Conservation (phyloP, 495 filamentous ascomycete genomes). For the Eremomyces bilateralis region DNA sequence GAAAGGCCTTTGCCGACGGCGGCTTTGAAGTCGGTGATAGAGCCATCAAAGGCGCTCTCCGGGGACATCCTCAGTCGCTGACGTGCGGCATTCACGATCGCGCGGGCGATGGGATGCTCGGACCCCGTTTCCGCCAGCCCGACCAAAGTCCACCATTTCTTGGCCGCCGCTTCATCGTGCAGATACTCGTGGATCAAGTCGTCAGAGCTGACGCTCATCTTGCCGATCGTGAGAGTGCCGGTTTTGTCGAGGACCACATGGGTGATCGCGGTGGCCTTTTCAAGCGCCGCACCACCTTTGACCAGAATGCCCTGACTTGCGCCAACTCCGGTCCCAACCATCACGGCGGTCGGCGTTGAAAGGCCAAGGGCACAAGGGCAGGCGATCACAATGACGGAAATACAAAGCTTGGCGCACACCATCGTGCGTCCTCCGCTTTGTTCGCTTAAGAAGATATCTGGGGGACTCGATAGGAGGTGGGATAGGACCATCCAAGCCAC, state of each 20-base stretch:
- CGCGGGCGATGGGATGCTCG: conserved; percentile 85
- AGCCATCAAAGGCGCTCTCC: conserved; percentile 61
- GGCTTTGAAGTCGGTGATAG: conserved; percentile 63
- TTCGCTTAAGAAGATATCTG: conserved; percentile 67
- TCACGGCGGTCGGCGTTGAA: conserved; percentile 87
- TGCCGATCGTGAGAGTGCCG: conserved; percentile 80
- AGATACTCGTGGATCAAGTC: conserved; percentile 48
- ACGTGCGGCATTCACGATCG: conserved; percentile 54
- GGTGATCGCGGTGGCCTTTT: conserved; percentile 77
- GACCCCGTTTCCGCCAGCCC: conserved; percentile 84
- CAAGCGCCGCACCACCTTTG: conserved; percentile 84
- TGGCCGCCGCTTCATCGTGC: conserved; percentile 40
- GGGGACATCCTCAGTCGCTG: conserved; percentile 45
- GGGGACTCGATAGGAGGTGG: conserved; percentile 57
- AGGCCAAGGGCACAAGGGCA: conserved; percentile 92
- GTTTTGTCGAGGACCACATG: conserved; percentile 99
- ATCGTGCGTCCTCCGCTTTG: conserved; percentile 73
- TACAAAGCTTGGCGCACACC: conserved; percentile 94
- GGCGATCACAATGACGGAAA: conserved; percentile 95
- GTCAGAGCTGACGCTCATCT: conserved; percentile 68
- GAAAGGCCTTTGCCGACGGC: conserved; percentile 69
- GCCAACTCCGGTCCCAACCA: conserved; percentile 94
- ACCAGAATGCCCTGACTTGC: conserved; percentile 94
- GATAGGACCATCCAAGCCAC: conserved; percentile 87
- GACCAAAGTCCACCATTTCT: conserved; percentile 85